Base-by-base conservation (phyloP, 768 basidiomycete genomes). In the Trametes gibbosa region DNA sequence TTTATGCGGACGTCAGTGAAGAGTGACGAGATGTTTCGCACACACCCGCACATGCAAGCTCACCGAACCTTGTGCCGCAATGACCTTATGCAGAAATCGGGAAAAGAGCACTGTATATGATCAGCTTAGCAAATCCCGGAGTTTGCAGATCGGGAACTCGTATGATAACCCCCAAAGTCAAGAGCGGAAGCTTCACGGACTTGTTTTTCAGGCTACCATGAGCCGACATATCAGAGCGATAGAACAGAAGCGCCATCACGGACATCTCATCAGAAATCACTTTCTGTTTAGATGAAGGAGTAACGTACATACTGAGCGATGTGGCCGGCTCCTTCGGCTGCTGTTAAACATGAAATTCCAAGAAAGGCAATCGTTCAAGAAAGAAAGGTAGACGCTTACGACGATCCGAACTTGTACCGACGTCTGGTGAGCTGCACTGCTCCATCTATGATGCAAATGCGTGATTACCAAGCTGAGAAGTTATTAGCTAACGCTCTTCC, bases 311-410 rank as follows among this genome's bases (percentile, higher is more conserved):
- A 32, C 29, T 32, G 4, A 5, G 10, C 4, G 4, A 32, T 5
- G 10, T 32, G 29, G 4, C 10, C 10, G 29, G 5, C 4, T 5
- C 29, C 29, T 32, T 32, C 29, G 29, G 5, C 29, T 32, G 29
- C 29, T 32, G 29, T 32, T 4, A 4, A 32, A 39, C 16, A 13
- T 13, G 6, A 21, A 37, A 5, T 54, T 41, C 59, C 59, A 13
- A 25, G 48, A 54, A 51, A 52, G 60, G 60, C 59, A 61, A 32
- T 16, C 50, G 42, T 61, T 61, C 50, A 61, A 61, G 60, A 61
- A 61, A 21, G 37, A n/a, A 9, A n/a, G 35, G 50, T 45, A 40
- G 43, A 27, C 59, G 59, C 59, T 29, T n/a, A 13, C 16, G 19
- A 10, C 6, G 23, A 52, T 10, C 8, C 16, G 14, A 29, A 10